Evolutionary conservation across 2,329 filamentous ascomycete genomes (phyloP).

Genomic region (Grosmannia serpens): DNA sequence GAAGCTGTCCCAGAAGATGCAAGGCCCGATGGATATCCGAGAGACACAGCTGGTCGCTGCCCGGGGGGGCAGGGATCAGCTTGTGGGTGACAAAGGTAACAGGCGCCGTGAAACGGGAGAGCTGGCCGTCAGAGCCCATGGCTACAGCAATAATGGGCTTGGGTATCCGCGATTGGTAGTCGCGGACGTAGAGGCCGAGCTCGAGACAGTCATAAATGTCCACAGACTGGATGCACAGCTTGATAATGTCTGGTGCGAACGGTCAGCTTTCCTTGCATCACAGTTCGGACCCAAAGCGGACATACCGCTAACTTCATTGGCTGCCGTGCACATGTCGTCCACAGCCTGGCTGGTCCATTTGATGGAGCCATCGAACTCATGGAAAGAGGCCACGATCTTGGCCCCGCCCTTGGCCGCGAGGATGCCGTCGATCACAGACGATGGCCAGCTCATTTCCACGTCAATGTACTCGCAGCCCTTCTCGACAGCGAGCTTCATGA

Average conservation of each 20-base stretch:
- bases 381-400: neutral
- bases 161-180: neutral
- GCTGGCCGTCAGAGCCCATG: neutral
- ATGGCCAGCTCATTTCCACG: neutral
- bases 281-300: neutral
- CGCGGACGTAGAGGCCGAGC: conserved; percentile 1
- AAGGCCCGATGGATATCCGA: neutral
- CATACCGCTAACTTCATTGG: neutral
- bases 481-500: neutral
- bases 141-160: conserved; percentile 1
- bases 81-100: conserved; percentile 1
- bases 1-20: neutral
- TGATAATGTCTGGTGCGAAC: neutral
- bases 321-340: neutral
- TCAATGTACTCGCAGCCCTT: conserved; percentile 1
- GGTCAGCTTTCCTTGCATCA: neutral
- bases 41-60: neutral
- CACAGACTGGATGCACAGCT: neutral
- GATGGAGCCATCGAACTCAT: neutral
- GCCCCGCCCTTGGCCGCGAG: neutral
- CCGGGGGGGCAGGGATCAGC: neutral
- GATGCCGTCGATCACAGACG: neutral
- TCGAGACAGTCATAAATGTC: neutral
- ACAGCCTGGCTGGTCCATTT: neutral
- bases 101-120: neutral